Evolutionary conservation across 352 stramenopile species (phyloP).

Genomic region (Globisporangium apiculatum): DNA sequence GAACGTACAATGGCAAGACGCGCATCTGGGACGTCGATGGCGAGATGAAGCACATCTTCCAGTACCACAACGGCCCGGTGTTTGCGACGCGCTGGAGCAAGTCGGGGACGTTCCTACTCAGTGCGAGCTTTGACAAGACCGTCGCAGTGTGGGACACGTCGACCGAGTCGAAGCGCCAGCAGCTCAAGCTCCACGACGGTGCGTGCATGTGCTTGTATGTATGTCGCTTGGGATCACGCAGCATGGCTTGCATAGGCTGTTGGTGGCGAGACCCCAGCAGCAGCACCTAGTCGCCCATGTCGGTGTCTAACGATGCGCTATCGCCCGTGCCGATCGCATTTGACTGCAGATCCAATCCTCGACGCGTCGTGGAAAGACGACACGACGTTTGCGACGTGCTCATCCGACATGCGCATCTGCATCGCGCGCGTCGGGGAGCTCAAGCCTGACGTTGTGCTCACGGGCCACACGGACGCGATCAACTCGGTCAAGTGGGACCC

Average conservation of each 20-base stretch:
- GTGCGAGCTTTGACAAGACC: constrained; percentile 83
- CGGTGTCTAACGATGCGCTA: too few species aligned
- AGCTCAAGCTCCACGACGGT: constrained; percentile 88
- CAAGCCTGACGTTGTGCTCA: constrained; percentile 76
- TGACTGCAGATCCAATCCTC: constrained; percentile 59
- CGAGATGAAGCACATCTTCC: constrained; percentile 78
- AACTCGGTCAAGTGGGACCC: constrained; percentile 98
- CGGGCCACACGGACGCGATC: constrained; percentile 95
- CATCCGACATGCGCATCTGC: constrained; percentile 90
- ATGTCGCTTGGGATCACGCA: not conserved
- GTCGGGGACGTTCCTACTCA: constrained; percentile 63
- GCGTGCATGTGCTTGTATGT: constrained; percentile 1
- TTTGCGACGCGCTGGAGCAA: constrained; percentile 85
- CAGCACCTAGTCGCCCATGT: too few species aligned
- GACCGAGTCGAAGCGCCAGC: constrained; percentile 91
- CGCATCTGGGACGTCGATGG: constrained; percentile 68
- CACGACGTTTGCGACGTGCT: constrained; percentile 92
- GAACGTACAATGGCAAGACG: constrained; percentile 94
- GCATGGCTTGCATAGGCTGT: too few species aligned
- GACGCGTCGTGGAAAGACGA: constrained; percentile 94
- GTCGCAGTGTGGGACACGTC: constrained; percentile 75
- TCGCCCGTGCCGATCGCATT: too few species aligned
- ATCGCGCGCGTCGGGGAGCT: constrained; percentile 84
- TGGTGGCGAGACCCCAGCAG: too few species aligned
- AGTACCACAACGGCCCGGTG: constrained; percentile 80